Base-by-base conservation (phyloP, 768 basidiomycete genomes). In the Russula brevipes region DNA sequence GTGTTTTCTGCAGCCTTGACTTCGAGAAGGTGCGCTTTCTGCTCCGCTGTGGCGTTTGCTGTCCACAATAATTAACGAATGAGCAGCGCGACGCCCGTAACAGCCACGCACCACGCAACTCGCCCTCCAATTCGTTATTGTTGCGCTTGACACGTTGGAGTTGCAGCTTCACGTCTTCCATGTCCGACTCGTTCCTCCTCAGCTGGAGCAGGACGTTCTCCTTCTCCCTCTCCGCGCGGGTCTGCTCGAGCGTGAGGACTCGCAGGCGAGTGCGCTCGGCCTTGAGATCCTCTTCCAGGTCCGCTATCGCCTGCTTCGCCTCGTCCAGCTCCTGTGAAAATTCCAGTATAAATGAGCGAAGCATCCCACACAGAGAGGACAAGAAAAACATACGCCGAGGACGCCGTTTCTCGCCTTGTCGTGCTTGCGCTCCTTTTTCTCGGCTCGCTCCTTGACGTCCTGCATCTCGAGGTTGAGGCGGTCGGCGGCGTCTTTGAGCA, bases 131-230 rank as follows among this genome's bases (percentile, higher is more conserved):
- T 19, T 83, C 82, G 31, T 84, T 79, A 66, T 87, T 92, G 69
- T 90, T 86, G 61, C 84, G 82, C 73, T 90, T 93, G 73, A 83
- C 76, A 60, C 78, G 79, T 49, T 86, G 82, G 7, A 92, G 72
- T 39, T 93, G 85, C 12, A 80, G 73, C 66, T 84, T 86, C 47
- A 93, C 82, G 55, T 87, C 88, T 31, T 87, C 83, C 82, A 93
- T 90, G 69, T 91, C 89, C 46, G 82, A 80, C 77, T 91, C 88
- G 12, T 87, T 87, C 33, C 88, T 80, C 64, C 83, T 81, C 68
- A 93, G 72, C 65, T 92, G 83, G 14, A 79, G 75, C 35, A 84
- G 67, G 54, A 92, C 78, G 10, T 82, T 80, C 55, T 84, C 81
- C 69, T 85, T 87, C 68, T 91, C 87, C 31, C 85, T 80, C 55